These are phyloP conservation scores for Jamesozyma rosinii DNA, from an alignment of 805 yeast species.

Conservation along the genomic window DNA sequence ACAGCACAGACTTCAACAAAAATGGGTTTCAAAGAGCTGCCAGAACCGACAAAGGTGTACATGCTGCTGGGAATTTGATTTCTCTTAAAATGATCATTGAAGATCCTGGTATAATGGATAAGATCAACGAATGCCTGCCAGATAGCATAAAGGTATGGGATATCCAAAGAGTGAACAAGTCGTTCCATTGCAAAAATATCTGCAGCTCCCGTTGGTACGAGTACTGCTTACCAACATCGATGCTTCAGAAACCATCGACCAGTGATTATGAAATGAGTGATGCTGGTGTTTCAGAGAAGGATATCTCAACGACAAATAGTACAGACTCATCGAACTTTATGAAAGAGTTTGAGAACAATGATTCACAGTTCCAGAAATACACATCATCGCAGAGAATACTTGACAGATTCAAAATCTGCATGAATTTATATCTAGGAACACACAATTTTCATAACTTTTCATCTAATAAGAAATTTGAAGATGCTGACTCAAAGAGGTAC, in stretches of 20 bases:
- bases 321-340: constrained; percentile 91
- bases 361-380: neutral
- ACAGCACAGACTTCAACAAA: constrained; percentile 80
- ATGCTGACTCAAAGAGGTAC: constrained; percentile 64
- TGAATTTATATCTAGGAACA: constrained; percentile 50
- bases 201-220: constrained; percentile 85
- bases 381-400: constrained; percentile 25
- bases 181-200: constrained; percentile 80
- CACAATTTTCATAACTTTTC: constrained; percentile 84
- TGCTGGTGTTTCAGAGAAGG: neutral
- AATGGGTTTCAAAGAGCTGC: constrained; percentile 81
- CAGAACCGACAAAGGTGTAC: constrained; percentile 92
- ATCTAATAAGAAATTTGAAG: constrained; percentile 52
- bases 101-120: constrained; percentile 48
- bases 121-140: constrained; percentile 62
- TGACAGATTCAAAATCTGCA: constrained; percentile 39
- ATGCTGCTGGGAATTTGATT: constrained; percentile 90
- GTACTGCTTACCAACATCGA: constrained; percentile 76
- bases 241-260: constrained; percentile 34
- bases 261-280: neutral
- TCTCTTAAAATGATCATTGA: constrained; percentile 78
- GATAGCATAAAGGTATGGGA: constrained; percentile 84
- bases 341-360: constrained; percentile 29
- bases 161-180: constrained; percentile 66
- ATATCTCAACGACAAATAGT: constrained; percentile 32